These are phyloP conservation scores for Hanseniaspora valbyensis DNA, from an alignment of 805 yeast species.

Conservation along the genomic window DNA sequence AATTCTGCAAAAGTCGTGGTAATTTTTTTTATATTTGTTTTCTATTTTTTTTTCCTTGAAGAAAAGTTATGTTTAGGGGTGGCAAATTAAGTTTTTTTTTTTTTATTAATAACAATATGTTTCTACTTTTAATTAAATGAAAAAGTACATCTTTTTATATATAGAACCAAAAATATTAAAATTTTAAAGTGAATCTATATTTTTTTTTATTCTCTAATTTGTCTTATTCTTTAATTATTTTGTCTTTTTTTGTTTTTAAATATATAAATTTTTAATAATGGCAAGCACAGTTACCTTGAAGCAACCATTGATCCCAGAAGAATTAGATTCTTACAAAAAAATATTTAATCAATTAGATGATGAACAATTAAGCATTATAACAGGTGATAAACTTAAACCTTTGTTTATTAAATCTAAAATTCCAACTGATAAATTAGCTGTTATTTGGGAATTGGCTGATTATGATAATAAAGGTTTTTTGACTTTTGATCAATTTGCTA, in stretches of 20 bases:
- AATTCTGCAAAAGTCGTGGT: too few relatives aligned
- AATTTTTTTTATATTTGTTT: too few relatives aligned
- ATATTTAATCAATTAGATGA: slow-evolving; percentile 71
- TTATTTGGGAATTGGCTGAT: slow-evolving; percentile 93
- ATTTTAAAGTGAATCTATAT: too few relatives aligned
- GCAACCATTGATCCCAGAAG: slow-evolving; percentile 53
- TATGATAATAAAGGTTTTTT: slow-evolving; percentile 75
- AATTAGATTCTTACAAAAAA: slow-evolving; percentile 59
- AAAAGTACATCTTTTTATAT: too few relatives aligned
- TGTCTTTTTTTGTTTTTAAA: background rate
- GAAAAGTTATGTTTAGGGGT: too few relatives aligned
- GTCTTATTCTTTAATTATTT: background rate
- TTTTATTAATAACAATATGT: too few relatives aligned
- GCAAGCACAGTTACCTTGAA: slow-evolving; percentile 20
- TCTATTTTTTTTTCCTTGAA: too few relatives aligned
- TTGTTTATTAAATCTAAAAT: slow-evolving; percentile 78
- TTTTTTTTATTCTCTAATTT: background rate
- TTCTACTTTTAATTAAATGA: too few relatives aligned
- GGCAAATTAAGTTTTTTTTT: too few relatives aligned
- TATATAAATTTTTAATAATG: background rate
- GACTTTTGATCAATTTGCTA: slow-evolving; percentile 66
- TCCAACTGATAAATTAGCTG: slow-evolving; percentile 66
- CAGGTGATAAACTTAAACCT: slow-evolving; percentile 78
- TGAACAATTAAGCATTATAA: slow-evolving; percentile 65
- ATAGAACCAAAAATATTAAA: too few relatives aligned